Evolutionary conservation across 2,329 filamentous ascomycete genomes (phyloP).

Genomic region (Knufia fluminis): DNA sequence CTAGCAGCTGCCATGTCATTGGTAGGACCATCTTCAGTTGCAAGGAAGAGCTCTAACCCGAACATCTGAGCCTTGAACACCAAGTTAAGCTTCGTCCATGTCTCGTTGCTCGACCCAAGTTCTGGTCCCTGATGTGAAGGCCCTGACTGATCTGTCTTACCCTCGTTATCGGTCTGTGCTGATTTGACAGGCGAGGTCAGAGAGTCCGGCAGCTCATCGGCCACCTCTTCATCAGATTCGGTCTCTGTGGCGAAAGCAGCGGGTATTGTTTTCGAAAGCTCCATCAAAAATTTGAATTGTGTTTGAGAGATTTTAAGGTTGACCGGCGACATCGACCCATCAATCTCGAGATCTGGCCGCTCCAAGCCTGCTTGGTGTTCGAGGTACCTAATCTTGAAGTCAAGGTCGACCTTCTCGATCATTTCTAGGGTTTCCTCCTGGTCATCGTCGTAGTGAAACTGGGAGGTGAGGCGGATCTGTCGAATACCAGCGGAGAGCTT

Average conservation of each 20-base stretch:
- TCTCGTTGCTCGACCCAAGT: conserved; percentile 56
- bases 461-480: conserved; percentile 82
- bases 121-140: conserved; percentile 58
- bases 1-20: conserved; percentile 68
- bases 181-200: conserved; percentile 41
- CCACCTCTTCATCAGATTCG: conserved; percentile 62
- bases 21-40: conserved; percentile 66
- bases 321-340: conserved; percentile 85
- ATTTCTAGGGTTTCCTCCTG: conserved; percentile 81
- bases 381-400: conserved; percentile 83
- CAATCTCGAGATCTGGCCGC: conserved; percentile 82
- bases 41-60: conserved; percentile 76
- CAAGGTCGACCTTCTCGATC: conserved; percentile 92
- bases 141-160: conserved; percentile 31
- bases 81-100: conserved; percentile 89
- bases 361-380: conserved; percentile 71
- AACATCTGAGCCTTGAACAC: conserved; percentile 83
- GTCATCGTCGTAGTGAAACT: conserved; percentile 68
- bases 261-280: conserved; percentile 79
- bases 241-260: conserved; percentile 70
- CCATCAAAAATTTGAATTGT: conserved; percentile 80
- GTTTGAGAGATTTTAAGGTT: conserved; percentile 83
- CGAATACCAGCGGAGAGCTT: conserved; percentile 84
- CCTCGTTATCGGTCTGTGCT: conserved; percentile 38
- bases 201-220: conserved; percentile 58